phyloP scores from a whole-genome alignment of 2,329 filamentous ascomycete genomes.

The Diaporthe australafricana region DNA sequence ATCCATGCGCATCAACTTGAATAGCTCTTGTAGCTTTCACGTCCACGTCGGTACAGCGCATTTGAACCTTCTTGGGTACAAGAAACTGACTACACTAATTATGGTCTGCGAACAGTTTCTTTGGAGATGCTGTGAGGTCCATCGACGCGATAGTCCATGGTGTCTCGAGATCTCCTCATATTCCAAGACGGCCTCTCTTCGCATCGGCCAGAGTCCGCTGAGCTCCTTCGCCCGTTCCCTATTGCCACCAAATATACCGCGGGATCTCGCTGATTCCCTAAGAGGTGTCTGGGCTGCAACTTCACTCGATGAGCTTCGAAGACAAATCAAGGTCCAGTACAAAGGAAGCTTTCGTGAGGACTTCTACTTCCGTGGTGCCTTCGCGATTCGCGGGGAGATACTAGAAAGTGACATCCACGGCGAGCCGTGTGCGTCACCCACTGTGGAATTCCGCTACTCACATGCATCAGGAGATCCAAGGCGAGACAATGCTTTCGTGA shows the following conservation, averaged over 20 bases:
- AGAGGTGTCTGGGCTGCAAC: neutral
- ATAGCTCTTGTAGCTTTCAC: neutral
- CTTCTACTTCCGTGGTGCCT: neutral
- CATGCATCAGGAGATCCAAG: neutral
- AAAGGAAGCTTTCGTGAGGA: neutral
- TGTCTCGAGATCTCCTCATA: neutral
- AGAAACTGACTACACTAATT: neutral
- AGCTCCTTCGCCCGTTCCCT: neutral
- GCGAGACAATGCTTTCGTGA: neutral
- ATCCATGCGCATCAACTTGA: neutral
- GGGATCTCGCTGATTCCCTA: neutral
- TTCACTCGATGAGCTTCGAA: neutral
- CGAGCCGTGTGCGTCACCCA: neutral
- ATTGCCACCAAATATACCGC: neutral
- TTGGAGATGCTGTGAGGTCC: neutral
- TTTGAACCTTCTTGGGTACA: neutral
- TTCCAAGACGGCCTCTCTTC: neutral
- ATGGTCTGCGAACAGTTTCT: neutral
- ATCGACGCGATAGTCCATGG: neutral
- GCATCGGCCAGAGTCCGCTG: too few relatives aligned
- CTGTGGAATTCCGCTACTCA: neutral
- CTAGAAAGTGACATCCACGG: neutral
- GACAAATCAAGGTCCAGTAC: neutral
- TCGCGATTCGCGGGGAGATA: neutral
- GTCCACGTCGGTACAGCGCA: neutral